Base-by-base conservation (phyloP, 495 filamentous ascomycete genomes). In the Podospora pseudocomata region DNA sequence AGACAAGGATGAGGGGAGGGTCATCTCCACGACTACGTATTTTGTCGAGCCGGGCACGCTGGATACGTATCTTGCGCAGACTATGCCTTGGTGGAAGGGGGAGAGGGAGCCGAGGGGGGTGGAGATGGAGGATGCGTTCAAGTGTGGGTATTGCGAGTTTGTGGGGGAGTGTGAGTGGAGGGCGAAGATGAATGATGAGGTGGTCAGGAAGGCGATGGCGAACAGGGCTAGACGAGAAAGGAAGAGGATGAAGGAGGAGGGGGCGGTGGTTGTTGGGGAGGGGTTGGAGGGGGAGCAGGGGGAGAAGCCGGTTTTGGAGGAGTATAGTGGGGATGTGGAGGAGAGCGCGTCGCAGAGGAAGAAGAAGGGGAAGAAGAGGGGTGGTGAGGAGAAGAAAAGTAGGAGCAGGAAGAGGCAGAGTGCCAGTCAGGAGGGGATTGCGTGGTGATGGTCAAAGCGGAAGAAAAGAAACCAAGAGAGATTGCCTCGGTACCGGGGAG, bases 21-120 rank as follows among this genome's bases (percentile, higher is more conserved):
- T 78, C 27, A 80, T 96, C 16, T 92, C 91, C 56, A 82, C 77
- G 16, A 88, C 90, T 66, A 84, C 86, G 0, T 91, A 96, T 75
- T 80, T 85, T 3, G 91, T 92, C 68, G 89, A 94, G 69, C 84
- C 84, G 2, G 75, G 81, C 2, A 80, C 75, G 19, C 77, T 97
- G 64, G 83, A 87, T 32, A 72, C 73, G 1, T 95, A 96, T 74
- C 70, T 97, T 2, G 73, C 77, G 4, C 82, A 88, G 26, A 88
- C 90, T 74, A 85, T 98, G 85, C 75, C 81, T 28, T 98, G 92
- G 93, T 98, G 95, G 95, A 86, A 84, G 56, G 95, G 96, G 4
- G 84, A 92, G 74, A 78, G 94, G 19, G 80, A 83, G 66, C 87
- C 93, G 0, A 80, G 85, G n/a, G 95, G 95, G 11, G 96, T 98